phyloP scores from a whole-genome alignment of 345 rosid genomes.

The Barbarea vulgaris region DNA sequence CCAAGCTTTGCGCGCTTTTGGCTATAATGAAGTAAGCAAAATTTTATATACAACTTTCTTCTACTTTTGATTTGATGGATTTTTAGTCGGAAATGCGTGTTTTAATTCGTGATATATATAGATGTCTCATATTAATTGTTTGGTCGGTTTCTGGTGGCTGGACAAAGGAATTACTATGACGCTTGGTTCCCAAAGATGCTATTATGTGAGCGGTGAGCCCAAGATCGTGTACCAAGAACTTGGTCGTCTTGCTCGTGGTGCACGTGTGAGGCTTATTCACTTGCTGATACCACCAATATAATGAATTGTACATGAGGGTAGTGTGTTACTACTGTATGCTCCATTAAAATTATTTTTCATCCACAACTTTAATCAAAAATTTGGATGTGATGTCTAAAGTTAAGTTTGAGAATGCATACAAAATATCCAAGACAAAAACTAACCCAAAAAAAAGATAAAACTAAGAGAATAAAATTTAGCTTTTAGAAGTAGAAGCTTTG shows the following conservation, averaged over 20 bases:
- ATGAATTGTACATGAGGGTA: neutral
- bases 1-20: too few species aligned
- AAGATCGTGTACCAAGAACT: neutral
- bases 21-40: too few species aligned
- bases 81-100: neutral
- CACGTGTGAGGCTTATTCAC: neutral
- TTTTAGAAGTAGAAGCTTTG: conserved; percentile 12
- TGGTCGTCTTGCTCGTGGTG: neutral
- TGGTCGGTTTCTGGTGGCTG: too few species aligned
- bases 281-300: neutral
- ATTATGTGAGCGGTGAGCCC: too few species aligned
- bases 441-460: neutral
- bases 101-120: too few species aligned
- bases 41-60: too few species aligned
- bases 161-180: too few species aligned
- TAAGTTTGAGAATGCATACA: neutral
- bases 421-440: neutral
- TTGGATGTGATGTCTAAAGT: neutral
- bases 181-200: too few species aligned
- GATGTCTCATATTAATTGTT: too few species aligned
- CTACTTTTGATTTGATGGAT: neutral
- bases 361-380: neutral
- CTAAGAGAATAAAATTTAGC: conserved; percentile 15
- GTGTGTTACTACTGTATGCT: neutral
- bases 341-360: neutral